phyloP scores from a whole-genome alignment of 257 asterid genomes.

The Knoxia roxburghii region DNA sequence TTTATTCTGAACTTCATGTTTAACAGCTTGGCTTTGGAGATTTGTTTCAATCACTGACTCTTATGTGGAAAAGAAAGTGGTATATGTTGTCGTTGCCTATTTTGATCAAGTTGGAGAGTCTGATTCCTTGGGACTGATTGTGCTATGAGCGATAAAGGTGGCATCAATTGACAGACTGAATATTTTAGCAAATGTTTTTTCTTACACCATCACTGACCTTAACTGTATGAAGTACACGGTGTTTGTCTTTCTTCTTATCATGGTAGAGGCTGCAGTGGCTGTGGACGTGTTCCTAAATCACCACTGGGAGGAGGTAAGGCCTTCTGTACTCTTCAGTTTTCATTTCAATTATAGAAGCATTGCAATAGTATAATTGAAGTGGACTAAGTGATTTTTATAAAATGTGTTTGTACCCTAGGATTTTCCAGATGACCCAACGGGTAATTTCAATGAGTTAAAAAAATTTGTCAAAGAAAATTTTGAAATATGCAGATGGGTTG shows the following conservation, averaged over 20 bases:
- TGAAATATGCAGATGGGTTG: constrained; percentile 80
- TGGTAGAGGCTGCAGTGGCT: constrained; percentile 72
- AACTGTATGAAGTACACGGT: constrained; percentile 54
- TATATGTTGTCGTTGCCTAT: not conserved
- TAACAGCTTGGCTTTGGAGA: not conserved
- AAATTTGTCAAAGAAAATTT: constrained; percentile 60
- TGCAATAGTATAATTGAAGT: constrained; percentile 1
- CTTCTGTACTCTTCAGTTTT: not conserved
- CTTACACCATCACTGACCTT: constrained; percentile 31
- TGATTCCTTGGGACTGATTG: not conserved
- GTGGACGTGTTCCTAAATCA: constrained; percentile 72
- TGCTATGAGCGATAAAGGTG: not conserved
- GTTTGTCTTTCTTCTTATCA: constrained; percentile 53
- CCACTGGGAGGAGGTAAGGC: constrained; percentile 79
- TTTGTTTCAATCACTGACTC: not conserved
- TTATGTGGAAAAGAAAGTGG: not conserved
- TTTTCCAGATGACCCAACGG: constrained; percentile 78
- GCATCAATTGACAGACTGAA: not conserved
- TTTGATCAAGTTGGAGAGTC: not conserved
- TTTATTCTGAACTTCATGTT: not conserved
- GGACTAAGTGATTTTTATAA: constrained; percentile 8
- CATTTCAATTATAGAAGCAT: not conserved
- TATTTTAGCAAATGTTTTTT: not conserved
- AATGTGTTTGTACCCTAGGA: constrained; percentile 43
- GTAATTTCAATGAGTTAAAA: constrained; percentile 62